Conservation (phyloP, 176 grass and related monocot species). For the Areca catechu region DNA sequence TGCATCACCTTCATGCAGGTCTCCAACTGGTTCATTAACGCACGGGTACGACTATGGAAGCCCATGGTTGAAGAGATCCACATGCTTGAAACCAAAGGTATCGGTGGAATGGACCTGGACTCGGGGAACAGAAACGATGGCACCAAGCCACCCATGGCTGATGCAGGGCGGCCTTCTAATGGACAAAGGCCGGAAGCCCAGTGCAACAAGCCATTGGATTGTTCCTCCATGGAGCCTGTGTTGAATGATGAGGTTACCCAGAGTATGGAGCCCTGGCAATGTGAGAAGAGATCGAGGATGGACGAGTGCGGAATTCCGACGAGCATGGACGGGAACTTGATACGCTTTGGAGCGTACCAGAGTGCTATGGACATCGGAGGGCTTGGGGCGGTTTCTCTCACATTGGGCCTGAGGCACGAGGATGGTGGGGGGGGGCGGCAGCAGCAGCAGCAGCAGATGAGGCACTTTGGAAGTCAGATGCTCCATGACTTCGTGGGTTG, state of each 20-base stretch:
- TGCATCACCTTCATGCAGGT: slow-evolving; percentile 23
- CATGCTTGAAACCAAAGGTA: slow-evolving; percentile 42
- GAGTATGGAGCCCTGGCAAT: slow-evolving; percentile 13
- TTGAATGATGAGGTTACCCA: not conserved
- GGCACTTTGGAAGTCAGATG: slow-evolving; percentile 31
- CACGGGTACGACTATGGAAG: slow-evolving; percentile 50
- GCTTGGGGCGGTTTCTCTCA: slow-evolving; percentile 37
- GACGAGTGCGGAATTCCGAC: slow-evolving; percentile 25
- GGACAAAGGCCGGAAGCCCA: not conserved
- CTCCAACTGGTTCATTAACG: slow-evolving; percentile 62
- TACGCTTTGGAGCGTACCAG: slow-evolving; percentile 31
- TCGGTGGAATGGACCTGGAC: slow-evolving; percentile 4
- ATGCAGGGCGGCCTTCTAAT: not conserved
- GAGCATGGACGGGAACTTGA: slow-evolving; percentile 23
- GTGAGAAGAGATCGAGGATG: slow-evolving; percentile 26
- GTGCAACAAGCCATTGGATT: slow-evolving; percentile 2
- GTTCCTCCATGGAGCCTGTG: slow-evolving; percentile 4
- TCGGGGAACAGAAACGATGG: slow-evolving; percentile 1
- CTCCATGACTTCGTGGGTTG: slow-evolving; percentile 36
- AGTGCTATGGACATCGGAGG: slow-evolving; percentile 28
- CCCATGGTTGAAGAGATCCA: slow-evolving; percentile 60
- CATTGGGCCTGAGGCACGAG: slow-evolving; percentile 41
- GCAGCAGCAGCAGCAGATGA: slow-evolving; percentile 23
- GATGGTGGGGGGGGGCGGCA: slow-evolving; percentile 26
- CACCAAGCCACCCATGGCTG: not conserved